Evolutionary conservation across 345 rosid species (phyloP).

Genomic region (Arabidopsis arenosa): DNA sequence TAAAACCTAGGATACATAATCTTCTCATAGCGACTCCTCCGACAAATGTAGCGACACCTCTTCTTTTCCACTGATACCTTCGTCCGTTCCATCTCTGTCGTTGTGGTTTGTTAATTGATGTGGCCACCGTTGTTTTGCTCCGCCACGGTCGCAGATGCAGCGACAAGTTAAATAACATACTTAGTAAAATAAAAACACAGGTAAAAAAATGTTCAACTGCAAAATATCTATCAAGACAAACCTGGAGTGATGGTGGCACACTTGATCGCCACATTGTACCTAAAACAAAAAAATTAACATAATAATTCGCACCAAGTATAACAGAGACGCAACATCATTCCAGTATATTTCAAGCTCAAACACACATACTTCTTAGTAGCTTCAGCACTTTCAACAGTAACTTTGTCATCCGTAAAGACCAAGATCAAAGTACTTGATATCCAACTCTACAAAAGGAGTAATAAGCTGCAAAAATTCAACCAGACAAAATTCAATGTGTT

Average conservation of each 20-base stretch:
- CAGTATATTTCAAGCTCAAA: neutral
- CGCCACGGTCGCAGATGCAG: no score
- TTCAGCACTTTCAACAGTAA: constrained; percentile 74
- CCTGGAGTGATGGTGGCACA: constrained; percentile 99
- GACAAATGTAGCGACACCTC: no score
- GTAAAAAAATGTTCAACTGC: neutral
- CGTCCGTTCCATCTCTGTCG: no score
- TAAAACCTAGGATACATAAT: no score
- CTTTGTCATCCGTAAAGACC: constrained; percentile 71
- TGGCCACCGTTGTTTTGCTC: no score
- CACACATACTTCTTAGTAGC: constrained; percentile 67
- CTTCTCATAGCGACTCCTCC: no score
- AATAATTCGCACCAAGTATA: neutral
- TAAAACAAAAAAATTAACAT: constrained; percentile 26
- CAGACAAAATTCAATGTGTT: neutral
- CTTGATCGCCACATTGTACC: constrained; percentile 98
- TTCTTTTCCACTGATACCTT: no score
- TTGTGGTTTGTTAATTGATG: no score
- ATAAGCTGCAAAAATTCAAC: constrained; percentile 65
- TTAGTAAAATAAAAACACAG: constrained; percentile 9
- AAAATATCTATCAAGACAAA: constrained; percentile 37
- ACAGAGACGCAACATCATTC: neutral
- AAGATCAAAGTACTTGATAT: constrained; percentile 73
- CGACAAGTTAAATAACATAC: no score
- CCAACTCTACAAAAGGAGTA: constrained; percentile 79